These are phyloP conservation scores for Tuber indicum DNA, from an alignment of 495 filamentous ascomycete genomes.

Conservation along the genomic window DNA sequence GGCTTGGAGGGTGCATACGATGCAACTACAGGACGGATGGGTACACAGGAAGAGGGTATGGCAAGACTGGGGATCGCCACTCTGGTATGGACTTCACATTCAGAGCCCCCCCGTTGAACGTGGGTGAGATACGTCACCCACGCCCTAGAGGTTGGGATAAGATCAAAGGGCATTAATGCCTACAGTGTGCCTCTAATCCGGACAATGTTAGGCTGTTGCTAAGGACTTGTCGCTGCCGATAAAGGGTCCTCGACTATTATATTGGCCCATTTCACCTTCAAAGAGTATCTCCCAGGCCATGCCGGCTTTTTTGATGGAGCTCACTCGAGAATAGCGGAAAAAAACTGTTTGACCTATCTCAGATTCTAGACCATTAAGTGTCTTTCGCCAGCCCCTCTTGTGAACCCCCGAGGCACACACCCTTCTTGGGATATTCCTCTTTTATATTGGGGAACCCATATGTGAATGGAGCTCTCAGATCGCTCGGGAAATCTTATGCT, in stretches of 20 bases:
- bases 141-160: background rate
- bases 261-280: background rate
- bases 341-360: background rate
- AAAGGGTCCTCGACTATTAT: background rate
- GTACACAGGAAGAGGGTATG: background rate
- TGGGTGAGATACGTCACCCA: background rate
- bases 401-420: background rate
- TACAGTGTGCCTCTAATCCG: background rate
- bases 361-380: background rate
- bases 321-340: background rate
- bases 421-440: background rate
- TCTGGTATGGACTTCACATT: background rate
- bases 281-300: background rate
- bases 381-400: background rate
- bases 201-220: background rate
- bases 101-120: background rate
- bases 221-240: background rate
- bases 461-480: background rate
- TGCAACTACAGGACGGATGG: background rate
- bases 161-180: background rate
- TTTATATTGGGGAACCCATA: background rate
- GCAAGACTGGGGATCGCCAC: background rate
- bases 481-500: background rate
- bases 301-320: background rate
- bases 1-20: background rate